phyloP scores from a whole-genome alignment of 1,284 basidiomycete genomes.

The Ustilago bromivora region DNA sequence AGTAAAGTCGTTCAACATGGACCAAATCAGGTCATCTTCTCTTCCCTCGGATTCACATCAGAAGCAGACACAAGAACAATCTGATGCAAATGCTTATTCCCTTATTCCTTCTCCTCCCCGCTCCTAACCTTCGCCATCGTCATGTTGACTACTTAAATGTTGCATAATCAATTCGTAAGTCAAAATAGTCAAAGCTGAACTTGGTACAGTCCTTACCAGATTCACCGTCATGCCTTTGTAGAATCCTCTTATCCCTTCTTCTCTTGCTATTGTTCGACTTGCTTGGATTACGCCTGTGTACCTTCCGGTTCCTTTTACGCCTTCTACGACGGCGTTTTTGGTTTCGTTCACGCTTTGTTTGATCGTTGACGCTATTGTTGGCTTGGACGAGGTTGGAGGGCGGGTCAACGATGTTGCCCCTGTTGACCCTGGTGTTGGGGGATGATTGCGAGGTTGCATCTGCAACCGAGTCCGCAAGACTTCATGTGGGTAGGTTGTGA shows the following conservation, averaged over 20 bases:
- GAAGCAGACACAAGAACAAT: too few relatives aligned
- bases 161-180: slow-evolving; percentile 68
- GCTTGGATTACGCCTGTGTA: slow-evolving; percentile 63
- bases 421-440: slow-evolving; percentile 1
- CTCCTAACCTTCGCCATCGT: neutral
- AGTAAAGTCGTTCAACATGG: too few relatives aligned
- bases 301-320: slow-evolving; percentile 12
- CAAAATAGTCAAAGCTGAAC: slow-evolving; percentile 65
- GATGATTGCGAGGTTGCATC: slow-evolving; percentile 55
- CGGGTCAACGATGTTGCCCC: too few relatives aligned
- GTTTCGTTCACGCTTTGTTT: neutral
- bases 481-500: slow-evolving; percentile 69
- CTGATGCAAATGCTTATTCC: too few relatives aligned
- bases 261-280: slow-evolving; percentile 40
- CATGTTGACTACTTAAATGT: slow-evolving; percentile 27
- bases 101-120: neutral
- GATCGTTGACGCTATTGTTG: neutral
- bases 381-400: neutral
- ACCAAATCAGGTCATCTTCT: too few relatives aligned
- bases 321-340: neutral
- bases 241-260: slow-evolving; percentile 65
- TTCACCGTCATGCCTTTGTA: slow-evolving; percentile 68
- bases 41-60: too few relatives aligned
- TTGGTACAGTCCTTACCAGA: slow-evolving; percentile 65
- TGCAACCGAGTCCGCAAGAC: slow-evolving; percentile 66